phyloP scores from a whole-genome alignment of 441 rosid genomes.

The Gossypium gossypioides region DNA sequence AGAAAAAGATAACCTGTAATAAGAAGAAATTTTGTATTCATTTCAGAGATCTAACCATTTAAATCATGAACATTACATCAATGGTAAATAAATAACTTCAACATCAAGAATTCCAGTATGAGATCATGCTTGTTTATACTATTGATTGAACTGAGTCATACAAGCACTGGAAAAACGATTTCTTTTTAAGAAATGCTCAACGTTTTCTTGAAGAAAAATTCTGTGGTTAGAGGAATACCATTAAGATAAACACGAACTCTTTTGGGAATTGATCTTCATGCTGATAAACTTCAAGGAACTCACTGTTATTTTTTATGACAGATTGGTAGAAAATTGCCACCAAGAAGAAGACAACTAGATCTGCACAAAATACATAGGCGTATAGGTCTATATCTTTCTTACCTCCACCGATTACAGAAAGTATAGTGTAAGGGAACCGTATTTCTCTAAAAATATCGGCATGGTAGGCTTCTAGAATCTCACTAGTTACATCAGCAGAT shows the following conservation, averaged over 20 bases:
- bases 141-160: not conserved
- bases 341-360: conserved; percentile 54
- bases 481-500: conserved; percentile 58
- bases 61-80: not conserved
- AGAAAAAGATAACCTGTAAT: conserved; percentile 59
- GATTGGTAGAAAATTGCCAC: conserved; percentile 67
- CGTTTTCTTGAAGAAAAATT: not conserved
- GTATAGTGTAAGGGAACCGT: conserved; percentile 43
- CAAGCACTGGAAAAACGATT: not conserved
- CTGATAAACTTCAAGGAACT: conserved; percentile 64
- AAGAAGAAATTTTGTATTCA: conserved; percentile 13
- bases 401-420: conserved; percentile 64
- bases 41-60: conserved; percentile 20
- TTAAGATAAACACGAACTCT: conserved; percentile 53
- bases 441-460: conserved; percentile 37
- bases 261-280: conserved; percentile 72
- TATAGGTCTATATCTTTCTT: conserved; percentile 64
- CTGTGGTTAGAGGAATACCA: conserved; percentile 26
- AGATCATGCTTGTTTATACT: not conserved
- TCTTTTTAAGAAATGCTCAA: not conserved
- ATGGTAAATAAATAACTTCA: not conserved
- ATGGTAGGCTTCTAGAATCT: conserved; percentile 42
- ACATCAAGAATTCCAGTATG: not conserved
- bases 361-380: conserved; percentile 64
- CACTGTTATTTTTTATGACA: conserved; percentile 56